These are phyloP conservation scores for Sarcomyxa edulis DNA, from an alignment of 768 basidiomycete genomes.

Conservation along the genomic window DNA sequence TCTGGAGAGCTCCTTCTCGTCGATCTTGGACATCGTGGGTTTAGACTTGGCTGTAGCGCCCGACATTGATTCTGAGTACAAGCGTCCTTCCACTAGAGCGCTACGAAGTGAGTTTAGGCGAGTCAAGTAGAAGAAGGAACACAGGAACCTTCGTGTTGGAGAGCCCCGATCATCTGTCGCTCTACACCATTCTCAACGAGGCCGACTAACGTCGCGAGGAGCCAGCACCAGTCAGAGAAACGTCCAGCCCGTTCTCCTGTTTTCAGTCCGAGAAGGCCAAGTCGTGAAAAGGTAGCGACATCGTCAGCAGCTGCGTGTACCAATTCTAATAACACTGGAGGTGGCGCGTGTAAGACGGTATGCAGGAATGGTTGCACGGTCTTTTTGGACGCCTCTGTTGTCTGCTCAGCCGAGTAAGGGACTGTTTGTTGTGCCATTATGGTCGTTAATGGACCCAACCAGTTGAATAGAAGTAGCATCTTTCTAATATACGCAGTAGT, in stretches of 20 bases:
- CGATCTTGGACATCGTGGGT: constrained; percentile 49
- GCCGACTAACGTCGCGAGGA: constrained; percentile 71
- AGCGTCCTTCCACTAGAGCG: constrained; percentile 70
- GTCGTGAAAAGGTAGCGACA: constrained; percentile 64
- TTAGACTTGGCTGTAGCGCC: constrained; percentile 68
- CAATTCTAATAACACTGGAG: constrained; percentile 76
- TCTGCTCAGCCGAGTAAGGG: constrained; percentile 49
- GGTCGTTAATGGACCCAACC: constrained; percentile 69
- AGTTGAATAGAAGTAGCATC: constrained; percentile 78
- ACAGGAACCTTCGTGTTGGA: constrained; percentile 63
- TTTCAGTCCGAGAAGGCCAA: constrained; percentile 64
- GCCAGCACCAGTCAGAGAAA: constrained; percentile 86
- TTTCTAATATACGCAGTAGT: too few relatives aligned
- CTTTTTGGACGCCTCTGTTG: constrained; percentile 28
- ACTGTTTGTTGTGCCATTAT: constrained; percentile 67
- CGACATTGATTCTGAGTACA: constrained; percentile 70
- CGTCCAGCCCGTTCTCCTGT: constrained; percentile 66
- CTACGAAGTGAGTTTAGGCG: constrained; percentile 2
- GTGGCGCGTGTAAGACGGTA: constrained; percentile 72
- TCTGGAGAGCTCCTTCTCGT: constrained; percentile 65
- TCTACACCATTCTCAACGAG: constrained; percentile 84
- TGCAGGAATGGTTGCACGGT: constrained; percentile 62
- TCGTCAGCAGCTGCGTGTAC: constrained; percentile 75
- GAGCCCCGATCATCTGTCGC: constrained; percentile 58
- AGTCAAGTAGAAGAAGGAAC: constrained; percentile 7